These are phyloP conservation scores for Ceratobasidium sp. DNA, from an alignment of 1,284 basidiomycete genomes.

Conservation along the genomic window DNA sequence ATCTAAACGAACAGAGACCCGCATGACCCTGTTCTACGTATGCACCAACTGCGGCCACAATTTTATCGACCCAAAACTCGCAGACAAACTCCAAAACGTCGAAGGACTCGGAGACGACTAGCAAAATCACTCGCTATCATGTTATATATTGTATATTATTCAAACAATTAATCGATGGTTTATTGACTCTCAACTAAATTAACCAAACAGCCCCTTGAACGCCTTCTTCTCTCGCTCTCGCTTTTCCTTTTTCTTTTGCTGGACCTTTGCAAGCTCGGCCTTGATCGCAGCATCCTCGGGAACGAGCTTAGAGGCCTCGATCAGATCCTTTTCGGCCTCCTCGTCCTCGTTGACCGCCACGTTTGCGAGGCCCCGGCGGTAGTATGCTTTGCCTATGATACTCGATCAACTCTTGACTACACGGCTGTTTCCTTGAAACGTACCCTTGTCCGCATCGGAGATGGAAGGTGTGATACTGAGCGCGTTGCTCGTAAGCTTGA, in stretches of 20 bases:
- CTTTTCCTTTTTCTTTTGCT: constrained; percentile 67
- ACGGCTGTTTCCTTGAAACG: constrained; percentile 31
- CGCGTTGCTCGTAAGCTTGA: constrained; percentile 65
- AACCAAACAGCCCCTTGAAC: constrained; percentile 75
- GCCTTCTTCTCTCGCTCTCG: constrained; percentile 78
- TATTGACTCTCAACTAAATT: constrained; percentile 24
- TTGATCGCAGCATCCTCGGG: constrained; percentile 70
- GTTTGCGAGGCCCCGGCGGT: constrained; percentile 82
- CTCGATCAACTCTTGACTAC: not conserved
- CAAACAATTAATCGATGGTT: constrained; percentile 3
- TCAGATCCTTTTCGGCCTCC: constrained; percentile 77
- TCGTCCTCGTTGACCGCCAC: constrained; percentile 72
- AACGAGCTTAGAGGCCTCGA: constrained; percentile 69
- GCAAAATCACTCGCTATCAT: too few relatives aligned
- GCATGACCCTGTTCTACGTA: constrained; percentile 92
- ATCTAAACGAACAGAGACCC: constrained; percentile 89
- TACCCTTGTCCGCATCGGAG: constrained; percentile 61
- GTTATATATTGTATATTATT: not conserved
- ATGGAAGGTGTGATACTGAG: constrained; percentile 57
- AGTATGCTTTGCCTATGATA: constrained; percentile 79
- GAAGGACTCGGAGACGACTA: constrained; percentile 19
- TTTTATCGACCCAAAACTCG: constrained; percentile 69
- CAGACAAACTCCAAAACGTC: constrained; percentile 14
- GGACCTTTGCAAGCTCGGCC: constrained; percentile 72
- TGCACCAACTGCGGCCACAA: constrained; percentile 85